A percentile compares a stretch with the other conserved stretches of the same genome.
Evolutionary conservation across 805 yeast genomes (phyloP).

Genomic region (Schwanniomyces occidentalis): DNA sequence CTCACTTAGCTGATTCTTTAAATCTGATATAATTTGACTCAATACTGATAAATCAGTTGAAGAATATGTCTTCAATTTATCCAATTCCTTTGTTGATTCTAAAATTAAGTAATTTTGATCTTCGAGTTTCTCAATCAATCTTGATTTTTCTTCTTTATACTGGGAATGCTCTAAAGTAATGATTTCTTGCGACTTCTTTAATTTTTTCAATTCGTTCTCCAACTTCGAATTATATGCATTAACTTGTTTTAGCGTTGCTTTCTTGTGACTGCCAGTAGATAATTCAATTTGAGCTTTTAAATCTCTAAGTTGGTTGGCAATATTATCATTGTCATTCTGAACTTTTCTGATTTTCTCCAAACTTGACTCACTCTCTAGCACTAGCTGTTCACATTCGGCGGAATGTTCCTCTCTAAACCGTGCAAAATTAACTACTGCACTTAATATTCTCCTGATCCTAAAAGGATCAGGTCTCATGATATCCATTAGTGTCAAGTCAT

Average conservation of each 20-base stretch:
- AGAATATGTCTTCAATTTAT: conserved; percentile 58
- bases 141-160: conserved; percentile 63
- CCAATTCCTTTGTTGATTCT: conserved; percentile 59
- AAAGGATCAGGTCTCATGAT: conserved; percentile 73
- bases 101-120: conserved; percentile 56
- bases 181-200: conserved; percentile 63
- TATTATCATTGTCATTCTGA: conserved; percentile 42
- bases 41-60: conserved; percentile 61
- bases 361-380: conserved; percentile 52
- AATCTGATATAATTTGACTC: conserved; percentile 51
- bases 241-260: conserved; percentile 38
- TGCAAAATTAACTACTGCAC: conserved; percentile 85
- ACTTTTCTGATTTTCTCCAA: conserved; percentile 41
- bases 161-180: conserved; percentile 60
- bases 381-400: conserved; percentile 64
- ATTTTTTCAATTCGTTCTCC: conserved; percentile 60
- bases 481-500: conserved; percentile 75
- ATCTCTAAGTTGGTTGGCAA: conserved; percentile 33
- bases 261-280: conserved; percentile 23
- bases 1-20: conserved; percentile 45
- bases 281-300: conserved; percentile 33
- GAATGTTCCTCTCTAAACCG: conserved; percentile 78
- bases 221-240: conserved; percentile 51
- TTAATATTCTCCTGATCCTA: conserved; percentile 63
- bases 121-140: conserved; percentile 58